These are phyloP conservation scores for Populus hybrid DNA, from an alignment of 441 rosid species.

Conservation along the genomic window DNA sequence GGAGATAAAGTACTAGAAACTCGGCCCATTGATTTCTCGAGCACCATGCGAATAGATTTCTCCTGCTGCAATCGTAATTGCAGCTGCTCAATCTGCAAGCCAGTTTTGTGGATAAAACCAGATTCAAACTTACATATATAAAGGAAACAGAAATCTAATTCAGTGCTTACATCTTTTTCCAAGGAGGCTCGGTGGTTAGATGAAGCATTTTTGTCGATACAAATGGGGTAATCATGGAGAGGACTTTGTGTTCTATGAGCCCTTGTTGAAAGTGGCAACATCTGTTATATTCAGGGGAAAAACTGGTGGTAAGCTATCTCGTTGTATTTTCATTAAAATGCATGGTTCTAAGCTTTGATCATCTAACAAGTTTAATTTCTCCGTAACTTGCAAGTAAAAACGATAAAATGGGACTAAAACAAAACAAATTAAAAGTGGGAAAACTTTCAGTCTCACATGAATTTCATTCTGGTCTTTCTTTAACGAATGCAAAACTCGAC, in stretches of 20 bases:
- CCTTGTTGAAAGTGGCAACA: constrained; percentile 36
- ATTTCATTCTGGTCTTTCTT: constrained; percentile 34
- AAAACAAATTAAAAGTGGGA: neutral
- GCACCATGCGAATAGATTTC: constrained; percentile 63
- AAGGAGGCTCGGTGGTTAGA: constrained; percentile 55
- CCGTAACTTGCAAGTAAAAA: neutral
- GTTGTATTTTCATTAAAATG: neutral
- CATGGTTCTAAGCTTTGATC: neutral
- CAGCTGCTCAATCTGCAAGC: constrained; percentile 70
- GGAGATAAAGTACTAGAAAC: constrained; percentile 87
- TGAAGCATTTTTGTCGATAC: constrained; percentile 27
- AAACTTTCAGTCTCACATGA: constrained; percentile 27
- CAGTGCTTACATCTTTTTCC: constrained; percentile 70
- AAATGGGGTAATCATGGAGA: constrained; percentile 29
- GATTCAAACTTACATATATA: neutral
- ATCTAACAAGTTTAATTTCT: neutral
- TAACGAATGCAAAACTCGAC: constrained; percentile 21
- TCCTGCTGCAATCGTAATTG: constrained; percentile 76
- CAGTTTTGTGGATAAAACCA: neutral
- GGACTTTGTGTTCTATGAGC: constrained; percentile 42
- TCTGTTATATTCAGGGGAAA: constrained; percentile 33
- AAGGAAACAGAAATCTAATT: neutral
- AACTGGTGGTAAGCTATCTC: neutral
- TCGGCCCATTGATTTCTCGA: constrained; percentile 87
- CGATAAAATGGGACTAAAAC: constrained; percentile 3